Evolutionary conservation across 495 filamentous ascomycete genomes (phyloP).

Genomic region (Glonium stellatum): DNA sequence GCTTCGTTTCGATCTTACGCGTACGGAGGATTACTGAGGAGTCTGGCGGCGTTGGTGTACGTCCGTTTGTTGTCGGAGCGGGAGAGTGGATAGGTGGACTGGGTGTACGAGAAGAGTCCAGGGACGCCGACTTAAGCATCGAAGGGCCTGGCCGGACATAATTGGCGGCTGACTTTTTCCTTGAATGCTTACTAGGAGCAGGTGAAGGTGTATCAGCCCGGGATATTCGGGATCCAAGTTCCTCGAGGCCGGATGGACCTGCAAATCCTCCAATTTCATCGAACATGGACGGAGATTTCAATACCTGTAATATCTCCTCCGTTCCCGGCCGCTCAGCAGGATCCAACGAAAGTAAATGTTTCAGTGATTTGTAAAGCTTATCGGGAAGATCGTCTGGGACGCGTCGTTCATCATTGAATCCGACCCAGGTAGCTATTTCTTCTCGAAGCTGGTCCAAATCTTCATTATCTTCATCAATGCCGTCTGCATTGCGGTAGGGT

Average conservation of each 20-base stretch:
- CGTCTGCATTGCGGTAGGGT: constrained; percentile 76
- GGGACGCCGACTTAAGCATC: constrained; percentile 16
- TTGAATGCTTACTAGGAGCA: constrained; percentile 20
- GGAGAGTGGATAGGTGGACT: background rate
- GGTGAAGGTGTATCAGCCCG: constrained; percentile 26
- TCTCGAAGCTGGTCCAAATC: constrained; percentile 81
- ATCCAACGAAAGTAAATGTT: constrained; percentile 69
- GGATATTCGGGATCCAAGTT: constrained; percentile 20
- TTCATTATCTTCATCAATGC: constrained; percentile 83
- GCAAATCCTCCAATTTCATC: constrained; percentile 41
- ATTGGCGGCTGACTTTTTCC: constrained; percentile 17
- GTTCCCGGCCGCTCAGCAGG: constrained; percentile 74
- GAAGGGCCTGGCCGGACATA: constrained; percentile 25
- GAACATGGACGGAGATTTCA: constrained; percentile 61
- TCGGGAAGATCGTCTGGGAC: constrained; percentile 78
- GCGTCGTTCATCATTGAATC: constrained; percentile 65
- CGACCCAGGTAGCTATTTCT: constrained; percentile 81
- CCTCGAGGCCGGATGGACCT: constrained; percentile 11
- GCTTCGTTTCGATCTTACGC: constrained; percentile 20
- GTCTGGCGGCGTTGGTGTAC: constrained; percentile 13
- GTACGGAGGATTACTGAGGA: constrained; percentile 28
- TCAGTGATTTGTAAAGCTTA: constrained; percentile 76
- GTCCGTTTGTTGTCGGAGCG: background rate
- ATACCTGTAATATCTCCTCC: constrained; percentile 74
- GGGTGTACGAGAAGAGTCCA: background rate